These are phyloP conservation scores for Saprolegnia diclina DNA, from an alignment of 352 stramenopile species.

Conservation along the genomic window DNA sequence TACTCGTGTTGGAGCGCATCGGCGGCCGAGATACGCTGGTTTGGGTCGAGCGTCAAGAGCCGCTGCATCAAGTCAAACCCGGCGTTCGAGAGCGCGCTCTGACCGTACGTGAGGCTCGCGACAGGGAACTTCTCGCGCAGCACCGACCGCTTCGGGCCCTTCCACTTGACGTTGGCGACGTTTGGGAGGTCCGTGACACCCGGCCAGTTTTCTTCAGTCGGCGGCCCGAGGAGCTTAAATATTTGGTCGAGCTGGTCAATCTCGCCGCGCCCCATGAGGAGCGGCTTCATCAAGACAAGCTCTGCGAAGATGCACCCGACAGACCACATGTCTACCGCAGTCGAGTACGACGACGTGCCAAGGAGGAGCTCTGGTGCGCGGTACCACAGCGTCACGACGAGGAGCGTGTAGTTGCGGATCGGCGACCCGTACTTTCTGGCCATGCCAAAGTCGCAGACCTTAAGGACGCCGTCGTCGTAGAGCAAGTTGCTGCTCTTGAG, in stretches of 20 bases:
- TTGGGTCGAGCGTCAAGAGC: constrained; percentile 65
- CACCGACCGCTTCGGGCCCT: constrained; percentile 62
- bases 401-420: constrained; percentile 76
- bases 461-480: constrained; percentile 84
- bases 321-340: constrained; percentile 96
- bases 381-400: constrained; percentile 91
- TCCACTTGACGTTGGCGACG: constrained; percentile 50
- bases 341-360: constrained; percentile 89
- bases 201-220: constrained; percentile 88
- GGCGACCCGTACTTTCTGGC: constrained; percentile 76
- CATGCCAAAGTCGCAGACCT: constrained; percentile 85
- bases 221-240: constrained; percentile 90
- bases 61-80: constrained; percentile 63
- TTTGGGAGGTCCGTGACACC: constrained; percentile 49
- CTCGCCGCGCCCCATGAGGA: constrained; percentile 91
- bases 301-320: constrained; percentile 96
- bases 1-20: constrained; percentile 78
- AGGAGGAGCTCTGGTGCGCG: constrained; percentile 90
- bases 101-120: constrained; percentile 45
- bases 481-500: constrained; percentile 98
- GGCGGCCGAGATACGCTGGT: constrained; percentile 65
- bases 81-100: constrained; percentile 62
- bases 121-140: constrained; percentile 77
- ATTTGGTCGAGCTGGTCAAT: constrained; percentile 96
- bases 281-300: constrained; percentile 89